Conservation (phyloP, 2,329 filamentous ascomycete genomes). For the Phialophora chinensis region DNA sequence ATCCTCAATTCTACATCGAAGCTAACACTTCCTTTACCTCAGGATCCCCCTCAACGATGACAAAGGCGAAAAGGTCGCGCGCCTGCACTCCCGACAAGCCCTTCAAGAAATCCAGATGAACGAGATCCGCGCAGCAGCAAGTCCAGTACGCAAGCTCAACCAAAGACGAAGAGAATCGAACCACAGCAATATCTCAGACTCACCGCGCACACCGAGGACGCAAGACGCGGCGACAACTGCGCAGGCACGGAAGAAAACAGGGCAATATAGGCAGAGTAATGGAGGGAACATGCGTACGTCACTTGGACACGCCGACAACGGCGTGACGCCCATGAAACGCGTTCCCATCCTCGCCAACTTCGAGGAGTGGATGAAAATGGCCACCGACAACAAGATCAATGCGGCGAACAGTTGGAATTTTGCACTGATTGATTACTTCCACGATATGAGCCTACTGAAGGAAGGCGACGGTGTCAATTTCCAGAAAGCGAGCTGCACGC, state of each 20-base stretch:
- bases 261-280: conserved; percentile 24
- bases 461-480: conserved; percentile 98
- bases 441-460: conserved; percentile 96
- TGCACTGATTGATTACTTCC: conserved; percentile 99
- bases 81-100: conserved; percentile 84
- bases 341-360: conserved; percentile 91
- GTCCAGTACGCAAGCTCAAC: conserved; percentile 70
- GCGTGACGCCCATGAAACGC: conserved; percentile 39
- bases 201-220: conserved; percentile 61
- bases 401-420: conserved; percentile 99
- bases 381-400: conserved; percentile 99
- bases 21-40: conserved; percentile 18
- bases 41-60: conserved; percentile 98
- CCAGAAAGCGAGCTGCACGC: conserved; percentile 94
- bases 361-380: conserved; percentile 99
- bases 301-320: conserved; percentile 34
- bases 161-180: conserved; percentile 52
- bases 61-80: conserved; percentile 84
- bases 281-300: conserved; percentile 8
- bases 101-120: conserved; percentile 90
- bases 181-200: conserved; percentile 61
- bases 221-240: conserved; percentile 33
- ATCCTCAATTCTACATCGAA: background rate
- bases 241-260: conserved; percentile 31
- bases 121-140: conserved; percentile 81